Evolutionary conservation across 164 flowering plant species (phyloP).

Genomic region (Cinnamomum micranthum): DNA sequence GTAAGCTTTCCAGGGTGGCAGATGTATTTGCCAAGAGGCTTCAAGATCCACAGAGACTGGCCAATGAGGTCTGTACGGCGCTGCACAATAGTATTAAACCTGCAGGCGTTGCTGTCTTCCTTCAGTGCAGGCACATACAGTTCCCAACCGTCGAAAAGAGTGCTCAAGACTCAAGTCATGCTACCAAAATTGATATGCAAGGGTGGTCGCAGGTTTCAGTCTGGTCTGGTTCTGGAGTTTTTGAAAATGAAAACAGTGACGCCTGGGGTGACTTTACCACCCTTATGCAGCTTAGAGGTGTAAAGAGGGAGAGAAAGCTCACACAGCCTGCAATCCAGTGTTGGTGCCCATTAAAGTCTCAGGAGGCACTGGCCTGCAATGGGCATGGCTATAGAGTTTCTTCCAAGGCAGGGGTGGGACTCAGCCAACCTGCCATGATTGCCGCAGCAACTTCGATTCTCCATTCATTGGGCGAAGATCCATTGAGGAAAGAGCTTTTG

Average conservation of each 20-base stretch:
- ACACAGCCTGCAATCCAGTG: slow-evolving; percentile 13
- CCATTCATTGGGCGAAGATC: slow-evolving; percentile 76
- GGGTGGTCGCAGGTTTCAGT: slow-evolving; percentile 49
- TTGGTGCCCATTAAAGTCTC: slow-evolving; percentile 71
- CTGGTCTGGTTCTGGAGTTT: slow-evolving; percentile 71
- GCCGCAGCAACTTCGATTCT: slow-evolving; percentile 64
- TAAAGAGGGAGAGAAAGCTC: slow-evolving; percentile 26
- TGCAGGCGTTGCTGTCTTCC: slow-evolving; percentile 76
- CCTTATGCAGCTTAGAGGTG: slow-evolving; percentile 62
- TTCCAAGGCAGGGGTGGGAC: slow-evolving; percentile 23
- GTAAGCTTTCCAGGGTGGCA: slow-evolving; percentile 88
- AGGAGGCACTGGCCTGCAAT: slow-evolving; percentile 20
- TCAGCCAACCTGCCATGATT: slow-evolving; percentile 41
- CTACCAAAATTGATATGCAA: slow-evolving; percentile 24
- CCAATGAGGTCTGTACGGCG: slow-evolving; percentile 72
- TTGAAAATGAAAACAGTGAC: slow-evolving; percentile 49
- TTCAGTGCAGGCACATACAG: slow-evolving; percentile 76
- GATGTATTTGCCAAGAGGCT: slow-evolving; percentile 89
- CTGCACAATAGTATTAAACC: slow-evolving; percentile 71
- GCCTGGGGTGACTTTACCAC: slow-evolving; percentile 69
- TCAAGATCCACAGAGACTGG: slow-evolving; percentile 82
- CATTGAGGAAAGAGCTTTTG: slow-evolving; percentile 64
- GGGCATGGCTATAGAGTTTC: slow-evolving; percentile 25
- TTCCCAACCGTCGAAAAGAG: slow-evolving; percentile 40
- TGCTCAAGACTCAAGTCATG: slow-evolving; percentile 28